Conservation (phyloP, 768 basidiomycete genomes). For the Agaricus subrufescens region DNA sequence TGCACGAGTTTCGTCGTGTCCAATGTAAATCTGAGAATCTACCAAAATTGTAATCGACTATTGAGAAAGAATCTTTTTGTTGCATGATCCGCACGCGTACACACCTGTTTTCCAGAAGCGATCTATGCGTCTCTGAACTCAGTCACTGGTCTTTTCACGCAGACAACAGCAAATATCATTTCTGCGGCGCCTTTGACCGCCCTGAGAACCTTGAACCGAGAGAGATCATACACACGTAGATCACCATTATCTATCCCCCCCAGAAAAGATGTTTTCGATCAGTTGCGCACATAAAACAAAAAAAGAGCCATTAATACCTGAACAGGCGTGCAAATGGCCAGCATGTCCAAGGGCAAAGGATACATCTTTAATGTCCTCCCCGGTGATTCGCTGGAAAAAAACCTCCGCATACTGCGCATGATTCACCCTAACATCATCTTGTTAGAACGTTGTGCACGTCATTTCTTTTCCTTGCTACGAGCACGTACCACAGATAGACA, state of each 20-base stretch:
- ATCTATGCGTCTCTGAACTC: slow-evolving; percentile 55
- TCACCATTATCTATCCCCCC: slow-evolving; percentile 56
- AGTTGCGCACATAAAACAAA: background rate
- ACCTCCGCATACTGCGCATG: slow-evolving; percentile 90
- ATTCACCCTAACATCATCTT: slow-evolving; percentile 66
- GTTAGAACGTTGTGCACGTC: slow-evolving; percentile 1
- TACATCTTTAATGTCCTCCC: slow-evolving; percentile 67
- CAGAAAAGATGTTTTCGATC: background rate
- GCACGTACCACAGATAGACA: slow-evolving; percentile 79
- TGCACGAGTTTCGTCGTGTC: slow-evolving; percentile 50
- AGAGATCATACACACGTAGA: slow-evolving; percentile 59
- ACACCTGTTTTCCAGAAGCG: slow-evolving; percentile 57
- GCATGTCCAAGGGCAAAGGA: slow-evolving; percentile 45
- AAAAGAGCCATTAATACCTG: slow-evolving; percentile 35
- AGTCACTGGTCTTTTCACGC: slow-evolving; percentile 33
- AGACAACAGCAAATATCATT: slow-evolving; percentile 62
- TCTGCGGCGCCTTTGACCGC: slow-evolving; percentile 52
- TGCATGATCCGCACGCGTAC: slow-evolving; percentile 7
- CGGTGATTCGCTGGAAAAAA: slow-evolving; percentile 71
- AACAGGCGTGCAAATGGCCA: slow-evolving; percentile 53
- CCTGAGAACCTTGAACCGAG: slow-evolving; percentile 54
- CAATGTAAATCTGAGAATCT: slow-evolving; percentile 44
- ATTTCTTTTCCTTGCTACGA: background rate
- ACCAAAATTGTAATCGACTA: background rate
- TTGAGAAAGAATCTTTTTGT: background rate